phyloP scores from a whole-genome alignment of 2,329 filamentous ascomycete genomes.

The Cladosporium velox region DNA sequence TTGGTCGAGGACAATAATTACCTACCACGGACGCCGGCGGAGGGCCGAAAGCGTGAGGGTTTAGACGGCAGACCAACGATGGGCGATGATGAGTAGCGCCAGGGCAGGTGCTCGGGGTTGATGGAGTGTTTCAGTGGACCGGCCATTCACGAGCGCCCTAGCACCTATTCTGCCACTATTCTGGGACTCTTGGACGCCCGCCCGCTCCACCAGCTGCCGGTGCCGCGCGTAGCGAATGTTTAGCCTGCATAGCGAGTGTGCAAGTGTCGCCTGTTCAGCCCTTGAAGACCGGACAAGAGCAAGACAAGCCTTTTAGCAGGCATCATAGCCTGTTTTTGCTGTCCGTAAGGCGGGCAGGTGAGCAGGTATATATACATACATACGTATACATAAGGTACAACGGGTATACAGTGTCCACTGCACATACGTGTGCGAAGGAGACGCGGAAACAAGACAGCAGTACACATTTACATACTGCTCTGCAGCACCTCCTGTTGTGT shows the following conservation, averaged over 20 bases:
- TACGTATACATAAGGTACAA: neutral
- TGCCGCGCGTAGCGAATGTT: constrained; percentile 10
- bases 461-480: too few species aligned
- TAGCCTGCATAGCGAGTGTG: neutral
- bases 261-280: neutral
- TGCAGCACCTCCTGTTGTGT: neutral
- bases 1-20: neutral
- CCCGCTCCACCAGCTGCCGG: constrained; percentile 10
- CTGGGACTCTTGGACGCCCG: neutral
- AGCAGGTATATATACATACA: neutral
- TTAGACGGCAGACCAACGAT: constrained; percentile 6
- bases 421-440: too few species aligned
- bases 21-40: constrained; percentile 8
- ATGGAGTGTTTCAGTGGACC: constrained; percentile 8
- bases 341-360: neutral
- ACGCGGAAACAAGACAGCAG: neutral
- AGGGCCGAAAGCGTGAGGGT: constrained; percentile 7
- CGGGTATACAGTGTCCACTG: neutral
- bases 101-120: constrained; percentile 10
- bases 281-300: constrained; percentile 12
- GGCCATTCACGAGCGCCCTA: constrained; percentile 1
- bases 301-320: constrained; percentile 19
- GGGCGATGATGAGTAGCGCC: constrained; percentile 10
- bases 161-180: constrained; percentile 8
- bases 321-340: neutral